Evolutionary conservation across 1,284 basidiomycete genomes (phyloP).

Genomic region (Amylostereum areolatum): DNA sequence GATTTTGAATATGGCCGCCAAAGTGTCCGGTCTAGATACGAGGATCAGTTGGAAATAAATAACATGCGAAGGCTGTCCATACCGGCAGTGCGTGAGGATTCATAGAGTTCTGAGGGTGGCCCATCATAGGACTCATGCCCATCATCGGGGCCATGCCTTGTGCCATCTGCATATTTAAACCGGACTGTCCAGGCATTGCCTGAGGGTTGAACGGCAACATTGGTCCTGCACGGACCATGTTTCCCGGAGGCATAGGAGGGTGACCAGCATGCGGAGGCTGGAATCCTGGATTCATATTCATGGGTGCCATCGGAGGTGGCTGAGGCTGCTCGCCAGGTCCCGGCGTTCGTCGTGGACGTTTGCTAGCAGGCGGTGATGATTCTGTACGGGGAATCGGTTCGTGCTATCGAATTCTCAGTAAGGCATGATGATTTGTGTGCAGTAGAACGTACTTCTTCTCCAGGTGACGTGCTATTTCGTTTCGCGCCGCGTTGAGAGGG

Average conservation of each 20-base stretch:
- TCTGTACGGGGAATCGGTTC: constrained; percentile 47
- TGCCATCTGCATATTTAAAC: constrained; percentile 7
- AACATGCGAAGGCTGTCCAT: too few relatives aligned
- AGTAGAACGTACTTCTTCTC: constrained; percentile 48
- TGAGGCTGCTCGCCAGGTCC: constrained; percentile 22
- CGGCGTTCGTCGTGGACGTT: constrained; percentile 52
- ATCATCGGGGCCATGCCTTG: constrained; percentile 15
- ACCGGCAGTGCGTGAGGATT: too few relatives aligned
- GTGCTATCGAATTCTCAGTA: constrained; percentile 28
- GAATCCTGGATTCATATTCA: constrained; percentile 15
- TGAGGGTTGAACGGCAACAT: too few relatives aligned
- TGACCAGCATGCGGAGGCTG: constrained; percentile 9
- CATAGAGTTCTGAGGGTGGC: constrained; percentile 10
- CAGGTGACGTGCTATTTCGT: constrained; percentile 63
- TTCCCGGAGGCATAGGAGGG: not conserved
- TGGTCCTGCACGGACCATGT: too few relatives aligned
- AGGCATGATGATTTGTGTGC: constrained; percentile 5
- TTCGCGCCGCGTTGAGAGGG: constrained; percentile 38
- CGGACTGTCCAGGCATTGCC: not conserved
- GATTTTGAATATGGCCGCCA: not conserved
- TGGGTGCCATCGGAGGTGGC: constrained; percentile 23
- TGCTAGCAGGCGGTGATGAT: constrained; percentile 58
- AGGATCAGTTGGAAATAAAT: too few relatives aligned
- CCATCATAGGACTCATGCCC: constrained; percentile 24
- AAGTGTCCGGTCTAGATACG: too few relatives aligned